phyloP scores from a whole-genome alignment of 305 asterid species.

The Caryopteris hybrid region DNA sequence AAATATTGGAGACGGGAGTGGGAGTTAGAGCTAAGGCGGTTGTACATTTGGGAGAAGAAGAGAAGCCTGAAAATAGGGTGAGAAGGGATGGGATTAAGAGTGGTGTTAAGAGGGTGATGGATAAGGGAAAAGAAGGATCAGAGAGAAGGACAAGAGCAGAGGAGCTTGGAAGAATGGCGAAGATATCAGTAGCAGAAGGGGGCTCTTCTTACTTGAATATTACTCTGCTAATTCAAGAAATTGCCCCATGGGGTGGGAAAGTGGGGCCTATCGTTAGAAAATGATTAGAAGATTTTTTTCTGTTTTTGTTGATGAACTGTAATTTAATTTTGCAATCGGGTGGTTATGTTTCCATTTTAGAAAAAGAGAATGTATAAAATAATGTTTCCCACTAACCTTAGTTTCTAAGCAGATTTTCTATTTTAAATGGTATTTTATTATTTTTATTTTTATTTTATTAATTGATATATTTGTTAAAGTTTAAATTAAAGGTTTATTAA shows the following conservation, averaged over 20 bases:
- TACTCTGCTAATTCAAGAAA: constrained; percentile 21
- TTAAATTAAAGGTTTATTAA: too few species aligned
- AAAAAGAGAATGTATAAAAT: too few species aligned
- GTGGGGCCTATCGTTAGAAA: too few species aligned
- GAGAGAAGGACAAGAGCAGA: constrained; percentile 39
- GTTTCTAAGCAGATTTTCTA: too few species aligned
- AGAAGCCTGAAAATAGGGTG: constrained; percentile 23
- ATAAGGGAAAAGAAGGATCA: constrained; percentile 26
- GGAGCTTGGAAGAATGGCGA: constrained; percentile 31
- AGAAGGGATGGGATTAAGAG: constrained; percentile 25
- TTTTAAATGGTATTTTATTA: too few species aligned
- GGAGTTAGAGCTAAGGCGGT: constrained; percentile 30
- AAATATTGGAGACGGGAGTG: constrained; percentile 34
- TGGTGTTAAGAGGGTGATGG: constrained; percentile 30
- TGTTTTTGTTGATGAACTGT: too few species aligned
- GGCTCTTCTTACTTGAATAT: constrained; percentile 40
- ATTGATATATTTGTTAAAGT: too few species aligned
- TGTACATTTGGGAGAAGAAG: constrained; percentile 30
- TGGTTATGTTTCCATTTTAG: too few species aligned
- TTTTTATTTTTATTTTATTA: too few species aligned
- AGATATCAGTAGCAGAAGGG: constrained; percentile 31
- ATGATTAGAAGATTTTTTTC: too few species aligned
- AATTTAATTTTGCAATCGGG: too few species aligned
- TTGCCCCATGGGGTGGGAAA: background rate
- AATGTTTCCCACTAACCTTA: too few species aligned